Percentiles rank a stretch among this genome's conserved stretches.
phyloP scores from a whole-genome alignment of 1,284 basidiomycete genomes.

The Rhodotorula glutinis region DNA sequence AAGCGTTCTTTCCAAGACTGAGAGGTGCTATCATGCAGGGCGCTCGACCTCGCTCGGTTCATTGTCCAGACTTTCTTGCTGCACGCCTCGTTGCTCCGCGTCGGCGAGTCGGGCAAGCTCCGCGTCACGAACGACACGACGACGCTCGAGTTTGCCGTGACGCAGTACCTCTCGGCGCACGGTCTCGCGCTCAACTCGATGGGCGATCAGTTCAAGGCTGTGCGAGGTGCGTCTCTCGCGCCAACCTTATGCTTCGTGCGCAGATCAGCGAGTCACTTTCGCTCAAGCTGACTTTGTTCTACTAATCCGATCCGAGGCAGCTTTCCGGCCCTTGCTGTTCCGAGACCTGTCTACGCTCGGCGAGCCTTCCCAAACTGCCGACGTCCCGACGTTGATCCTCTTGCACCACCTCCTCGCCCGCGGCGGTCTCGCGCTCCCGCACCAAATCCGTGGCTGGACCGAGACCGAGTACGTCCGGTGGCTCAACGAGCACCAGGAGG shows the following conservation, averaged over 20 bases:
- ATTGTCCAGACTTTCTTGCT: slow-evolving; percentile 79
- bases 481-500: slow-evolving; percentile 43
- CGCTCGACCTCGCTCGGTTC: slow-evolving; percentile 42
- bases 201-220: slow-evolving; percentile 43
- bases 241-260: too few species aligned
- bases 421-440: slow-evolving; percentile 76
- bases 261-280: too few species aligned
- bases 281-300: too few species aligned
- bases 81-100: slow-evolving; percentile 80
- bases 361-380: slow-evolving; percentile 61
- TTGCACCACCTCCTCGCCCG: slow-evolving; percentile 89
- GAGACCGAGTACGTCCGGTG: slow-evolving; percentile 84
- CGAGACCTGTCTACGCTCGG: slow-evolving; percentile 69
- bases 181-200: slow-evolving; percentile 35
- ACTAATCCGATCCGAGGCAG: slow-evolving; percentile 11
- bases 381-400: slow-evolving; percentile 75
- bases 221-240: slow-evolving; percentile 35
- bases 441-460: slow-evolving; percentile 82
- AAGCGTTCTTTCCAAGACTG: too few species aligned
- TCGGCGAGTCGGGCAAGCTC: slow-evolving; percentile 83
- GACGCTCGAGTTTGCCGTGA: slow-evolving; percentile 77
- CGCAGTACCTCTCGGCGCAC: slow-evolving; percentile 42
- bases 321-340: slow-evolving; percentile 73
- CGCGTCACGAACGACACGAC: slow-evolving; percentile 93
- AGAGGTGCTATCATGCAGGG: too few species aligned